Conservation (phyloP, 2,329 filamentous ascomycete genomes). For the Endoconidiophora laricicola region DNA sequence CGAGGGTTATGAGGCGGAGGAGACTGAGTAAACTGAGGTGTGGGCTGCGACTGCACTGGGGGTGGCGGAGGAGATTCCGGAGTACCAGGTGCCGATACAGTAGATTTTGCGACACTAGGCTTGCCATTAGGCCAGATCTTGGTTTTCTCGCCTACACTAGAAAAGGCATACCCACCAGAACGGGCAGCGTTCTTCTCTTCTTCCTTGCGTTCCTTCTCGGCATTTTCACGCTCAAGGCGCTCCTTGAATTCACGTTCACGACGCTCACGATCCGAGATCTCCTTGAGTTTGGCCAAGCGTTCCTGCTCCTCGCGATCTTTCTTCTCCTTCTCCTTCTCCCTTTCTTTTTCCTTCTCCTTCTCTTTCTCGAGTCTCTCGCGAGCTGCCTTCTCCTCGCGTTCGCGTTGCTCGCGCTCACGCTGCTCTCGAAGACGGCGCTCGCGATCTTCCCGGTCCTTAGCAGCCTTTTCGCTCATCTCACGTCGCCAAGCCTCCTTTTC, state of each 20-base stretch:
- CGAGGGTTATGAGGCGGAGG: conserved; percentile 17
- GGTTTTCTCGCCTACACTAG: conserved; percentile 49
- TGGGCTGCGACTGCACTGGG: conserved; percentile 14
- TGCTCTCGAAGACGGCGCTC: conserved; percentile 19
- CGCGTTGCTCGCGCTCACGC: conserved; percentile 24
- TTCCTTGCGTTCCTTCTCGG: conserved; percentile 20
- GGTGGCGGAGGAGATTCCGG: conserved; percentile 13
- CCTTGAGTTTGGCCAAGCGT: conserved; percentile 16
- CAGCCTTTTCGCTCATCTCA: neutral
- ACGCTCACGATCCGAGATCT: conserved; percentile 28
- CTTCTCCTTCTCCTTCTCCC: conserved; percentile 22
- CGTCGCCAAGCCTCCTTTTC: conserved; percentile 2
- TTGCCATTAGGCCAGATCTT: conserved; percentile 53
- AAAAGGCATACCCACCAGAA: conserved; percentile 38
- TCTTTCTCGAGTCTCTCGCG: conserved; percentile 18
- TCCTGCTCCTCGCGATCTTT: conserved; percentile 20
- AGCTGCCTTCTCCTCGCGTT: conserved; percentile 23
- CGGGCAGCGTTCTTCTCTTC: conserved; percentile 18
- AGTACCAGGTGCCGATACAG: conserved; percentile 15
- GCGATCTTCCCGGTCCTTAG: neutral
- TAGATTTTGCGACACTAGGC: conserved; percentile 22
- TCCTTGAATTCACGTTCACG: conserved; percentile 26
- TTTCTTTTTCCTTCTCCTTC: conserved; percentile 17
- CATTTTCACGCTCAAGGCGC: conserved; percentile 24
- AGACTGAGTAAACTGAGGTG: conserved; percentile 15